Evolutionary conservation across 306 rosid species (phyloP).

Genomic region (apple (Malus domestica)): DNA sequence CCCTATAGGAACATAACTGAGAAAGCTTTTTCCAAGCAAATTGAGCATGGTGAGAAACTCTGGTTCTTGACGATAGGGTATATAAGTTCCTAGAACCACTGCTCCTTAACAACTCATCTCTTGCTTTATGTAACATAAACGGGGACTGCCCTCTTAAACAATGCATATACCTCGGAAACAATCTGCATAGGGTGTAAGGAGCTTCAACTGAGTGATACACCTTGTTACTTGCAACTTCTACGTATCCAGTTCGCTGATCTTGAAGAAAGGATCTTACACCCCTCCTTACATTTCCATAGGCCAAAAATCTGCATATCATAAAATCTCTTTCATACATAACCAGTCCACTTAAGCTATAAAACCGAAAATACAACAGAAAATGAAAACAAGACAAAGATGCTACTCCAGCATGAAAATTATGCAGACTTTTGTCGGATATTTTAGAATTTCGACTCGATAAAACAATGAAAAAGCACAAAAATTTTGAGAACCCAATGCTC

Average conservation of each 20-base stretch:
- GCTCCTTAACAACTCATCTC: conserved; percentile 15
- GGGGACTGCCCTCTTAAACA: conserved; percentile 26
- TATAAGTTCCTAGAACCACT: conserved; percentile 29
- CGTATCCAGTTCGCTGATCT: conserved; percentile 18
- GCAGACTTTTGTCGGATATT: not conserved
- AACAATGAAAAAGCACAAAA: too few species aligned
- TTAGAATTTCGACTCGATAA: too few species aligned
- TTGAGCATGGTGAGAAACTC: conserved; percentile 37
- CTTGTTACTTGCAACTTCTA: conserved; percentile 13
- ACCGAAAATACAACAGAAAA: not conserved
- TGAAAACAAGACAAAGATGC: not conserved
- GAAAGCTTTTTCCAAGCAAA: conserved; percentile 52
- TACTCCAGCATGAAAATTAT: not conserved
- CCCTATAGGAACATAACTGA: conserved; percentile 34
- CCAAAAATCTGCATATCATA: conserved; percentile 42
- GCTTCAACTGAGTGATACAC: conserved; percentile 17
- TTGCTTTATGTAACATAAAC: conserved; percentile 24
- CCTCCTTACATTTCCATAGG: conserved; percentile 38
- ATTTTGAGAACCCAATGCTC: not conserved
- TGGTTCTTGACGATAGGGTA: conserved; percentile 20
- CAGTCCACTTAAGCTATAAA: conserved; percentile 8
- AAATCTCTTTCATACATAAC: conserved; percentile 8
- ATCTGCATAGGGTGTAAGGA: conserved; percentile 21
- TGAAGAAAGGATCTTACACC: conserved; percentile 25
- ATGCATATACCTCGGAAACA: conserved; percentile 22